Base-by-base conservation (phyloP, 352 stramenopile species). In the Phytophthora capsici region DNA sequence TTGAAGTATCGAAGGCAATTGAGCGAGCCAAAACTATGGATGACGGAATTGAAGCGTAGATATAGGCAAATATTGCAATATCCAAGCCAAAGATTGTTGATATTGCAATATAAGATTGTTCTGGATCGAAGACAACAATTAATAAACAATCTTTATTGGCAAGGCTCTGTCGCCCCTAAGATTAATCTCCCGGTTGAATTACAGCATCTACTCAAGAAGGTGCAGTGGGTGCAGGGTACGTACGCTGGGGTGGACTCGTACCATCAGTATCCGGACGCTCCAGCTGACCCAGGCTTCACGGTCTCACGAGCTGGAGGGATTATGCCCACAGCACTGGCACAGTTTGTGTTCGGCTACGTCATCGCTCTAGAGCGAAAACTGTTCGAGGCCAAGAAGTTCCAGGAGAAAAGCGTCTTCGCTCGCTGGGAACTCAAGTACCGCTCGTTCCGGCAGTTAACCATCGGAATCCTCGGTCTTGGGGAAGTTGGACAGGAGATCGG, bases 401-500 rank as follows among this genome's bases (percentile, higher is more conserved):
- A 85, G 38, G 34, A 69, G 14, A 70, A 71, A 10, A 57, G 61
- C 19, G 43, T 74, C 3, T 84, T 77, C 28, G 72, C 51, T 16
- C 71, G 75, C 44, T 61, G 51, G 47, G 56, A 78, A 17, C 63
- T 82, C 22, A 71, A 67, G 25, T 83, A 83, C 50, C 74, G 73
- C 8, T 73, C 73, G 2, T 84, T 73, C 47, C 61, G 57, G 6
- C 41, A 77, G 8, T 23, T 91, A 41, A 89, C 78, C 3, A 61
- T 91, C 16, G 80, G 80, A 2, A 77, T 91, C 19, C 71, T 91
- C 20, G 82, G 82, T 1, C 66, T 91, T 6, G 82, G 82, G 12
- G 78, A 87, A 19, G 80, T 91, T 20, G 82, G 82, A 32, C 75
- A 88, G 50, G 78, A 76, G 40, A 86, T 89, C 41, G 82, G 80